Conservation (phyloP, 495 filamentous ascomycete genomes). For the Talaromyces trachyspermus region DNA sequence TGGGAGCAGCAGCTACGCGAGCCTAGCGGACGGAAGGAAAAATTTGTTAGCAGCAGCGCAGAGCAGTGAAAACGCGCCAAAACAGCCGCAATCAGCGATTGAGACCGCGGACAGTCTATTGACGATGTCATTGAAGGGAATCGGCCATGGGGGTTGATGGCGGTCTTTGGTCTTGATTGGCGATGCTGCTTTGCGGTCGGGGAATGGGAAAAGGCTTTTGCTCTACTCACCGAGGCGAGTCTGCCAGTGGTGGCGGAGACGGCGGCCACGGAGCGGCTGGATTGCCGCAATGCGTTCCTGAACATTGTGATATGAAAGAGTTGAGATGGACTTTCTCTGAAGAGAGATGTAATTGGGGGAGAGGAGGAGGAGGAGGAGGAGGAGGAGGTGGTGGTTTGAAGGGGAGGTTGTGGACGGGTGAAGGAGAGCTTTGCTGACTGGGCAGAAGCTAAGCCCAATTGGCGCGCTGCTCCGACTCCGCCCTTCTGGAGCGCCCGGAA, state of each 20-base stretch:
- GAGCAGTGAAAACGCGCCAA: constrained; percentile 23
- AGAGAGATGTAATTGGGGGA: constrained; percentile 44
- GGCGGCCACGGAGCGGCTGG: constrained; percentile 85
- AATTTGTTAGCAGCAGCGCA: constrained; percentile 36
- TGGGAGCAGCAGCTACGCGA: constrained; percentile 81
- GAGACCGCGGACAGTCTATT: constrained; percentile 21
- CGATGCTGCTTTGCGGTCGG: constrained; percentile 15
- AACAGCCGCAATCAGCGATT: constrained; percentile 18
- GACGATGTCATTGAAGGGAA: constrained; percentile 32
- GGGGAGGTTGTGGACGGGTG: constrained; percentile 44
- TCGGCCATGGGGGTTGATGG: constrained; percentile 27
- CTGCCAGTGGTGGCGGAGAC: constrained; percentile 85
- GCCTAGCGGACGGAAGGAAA: constrained; percentile 49
- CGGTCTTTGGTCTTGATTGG: constrained; percentile 12
- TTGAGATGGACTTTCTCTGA: constrained; percentile 42
- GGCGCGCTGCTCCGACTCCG: constrained; percentile 39
- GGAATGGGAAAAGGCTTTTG: constrained; percentile 26
- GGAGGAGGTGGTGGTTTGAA: constrained; percentile 15
- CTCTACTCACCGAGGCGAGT: constrained; percentile 79
- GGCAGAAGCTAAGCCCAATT: constrained; percentile 40
- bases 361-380: constrained; percentile 29
- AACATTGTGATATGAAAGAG: constrained; percentile 65
- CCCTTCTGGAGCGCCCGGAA: constrained; percentile 25
- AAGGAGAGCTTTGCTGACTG: constrained; percentile 51
- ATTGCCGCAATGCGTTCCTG: constrained; percentile 94